A percentile compares a stretch with the other conserved stretches of the same genome.
Conservation (phyloP, 495 filamentous ascomycete species). For the Talaromyces wortmannii region DNA sequence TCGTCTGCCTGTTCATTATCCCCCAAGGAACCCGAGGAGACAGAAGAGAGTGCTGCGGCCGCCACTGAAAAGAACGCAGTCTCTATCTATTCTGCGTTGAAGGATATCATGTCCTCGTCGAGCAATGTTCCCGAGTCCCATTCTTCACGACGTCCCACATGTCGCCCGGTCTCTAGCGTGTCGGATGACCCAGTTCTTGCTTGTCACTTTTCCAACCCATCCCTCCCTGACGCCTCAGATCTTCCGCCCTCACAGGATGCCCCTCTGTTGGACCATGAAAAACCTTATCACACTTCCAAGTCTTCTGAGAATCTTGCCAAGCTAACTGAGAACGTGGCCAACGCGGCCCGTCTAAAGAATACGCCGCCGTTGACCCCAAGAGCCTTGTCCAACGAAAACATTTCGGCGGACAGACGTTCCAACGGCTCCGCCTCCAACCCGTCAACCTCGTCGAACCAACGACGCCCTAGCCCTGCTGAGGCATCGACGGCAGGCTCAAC, state of each 20-base stretch:
- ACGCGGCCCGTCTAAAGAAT: constrained; percentile 66
- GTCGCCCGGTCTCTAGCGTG: constrained; percentile 56
- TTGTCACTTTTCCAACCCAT: constrained; percentile 70
- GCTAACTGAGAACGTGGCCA: constrained; percentile 75
- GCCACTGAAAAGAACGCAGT: constrained; percentile 26
- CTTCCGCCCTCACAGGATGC: constrained; percentile 48
- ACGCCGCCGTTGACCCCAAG: constrained; percentile 82
- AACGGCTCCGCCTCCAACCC: constrained; percentile 24
- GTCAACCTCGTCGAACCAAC: constrained; percentile 14
- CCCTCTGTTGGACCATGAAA: constrained; percentile 45
- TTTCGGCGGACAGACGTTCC: constrained; percentile 25
- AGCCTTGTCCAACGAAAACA: constrained; percentile 64
- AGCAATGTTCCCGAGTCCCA: constrained; percentile 20
- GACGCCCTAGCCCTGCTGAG: constrained; percentile 15
- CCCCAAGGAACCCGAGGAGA: constrained; percentile 34
- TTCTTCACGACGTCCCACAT: constrained; percentile 43
- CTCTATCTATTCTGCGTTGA: constrained; percentile 34
- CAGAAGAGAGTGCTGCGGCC: constrained; percentile 20
- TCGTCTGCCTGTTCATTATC: constrained; percentile 32
- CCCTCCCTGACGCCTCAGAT: constrained; percentile 46
- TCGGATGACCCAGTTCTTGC: constrained; percentile 64
- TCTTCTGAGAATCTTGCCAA: constrained; percentile 67
- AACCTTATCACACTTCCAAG: constrained; percentile 37
- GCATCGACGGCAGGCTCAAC: constrained; percentile 31
- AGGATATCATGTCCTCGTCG: constrained; percentile 33